These are phyloP conservation scores for Tilletiopsis washingtonensis DNA, from an alignment of 1,284 basidiomycete species.

Conservation along the genomic window DNA sequence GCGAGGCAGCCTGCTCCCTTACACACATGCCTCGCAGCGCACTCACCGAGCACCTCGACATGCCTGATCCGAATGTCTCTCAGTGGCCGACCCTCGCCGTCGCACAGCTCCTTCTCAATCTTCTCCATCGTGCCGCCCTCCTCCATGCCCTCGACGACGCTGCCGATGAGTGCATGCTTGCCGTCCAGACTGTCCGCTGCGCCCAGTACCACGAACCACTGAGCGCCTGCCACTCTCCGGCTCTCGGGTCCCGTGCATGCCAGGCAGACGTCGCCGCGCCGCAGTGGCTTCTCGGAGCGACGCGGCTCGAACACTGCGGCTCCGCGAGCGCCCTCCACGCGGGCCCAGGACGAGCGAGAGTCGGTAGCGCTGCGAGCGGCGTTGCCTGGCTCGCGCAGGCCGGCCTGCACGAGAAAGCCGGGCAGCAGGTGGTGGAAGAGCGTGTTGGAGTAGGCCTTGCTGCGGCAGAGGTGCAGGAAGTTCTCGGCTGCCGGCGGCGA, in stretches of 20 bases:
- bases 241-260: slow-evolving; percentile 62
- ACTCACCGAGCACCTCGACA: slow-evolving; percentile 75
- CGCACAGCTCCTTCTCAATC: slow-evolving; percentile 81
- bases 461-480: slow-evolving; percentile 92
- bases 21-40: too few species aligned
- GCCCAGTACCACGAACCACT: slow-evolving; percentile 92
- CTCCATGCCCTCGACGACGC: slow-evolving; percentile 87
- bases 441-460: slow-evolving; percentile 91
- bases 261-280: too few species aligned
- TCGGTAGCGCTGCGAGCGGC: slow-evolving; percentile 63
- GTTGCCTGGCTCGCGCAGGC: slow-evolving; percentile 71
- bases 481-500: slow-evolving; percentile 88
- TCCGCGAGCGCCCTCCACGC: too few species aligned
- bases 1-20: too few species aligned
- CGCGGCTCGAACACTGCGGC: too few species aligned
- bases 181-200: slow-evolving; percentile 90
- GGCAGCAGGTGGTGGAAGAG: slow-evolving; percentile 83
- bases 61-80: slow-evolving; percentile 80
- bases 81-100: slow-evolving; percentile 78
- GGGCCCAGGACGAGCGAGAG: too few species aligned
- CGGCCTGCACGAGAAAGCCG: slow-evolving; percentile 88
- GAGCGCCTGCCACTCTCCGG: slow-evolving; percentile 74
- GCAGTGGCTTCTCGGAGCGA: too few species aligned
- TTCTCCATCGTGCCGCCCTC: slow-evolving; percentile 64
- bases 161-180: slow-evolving; percentile 90